These are phyloP conservation scores for Solanum hybrid DNA, from an alignment of 305 asterid genomes.

Conservation along the genomic window DNA sequence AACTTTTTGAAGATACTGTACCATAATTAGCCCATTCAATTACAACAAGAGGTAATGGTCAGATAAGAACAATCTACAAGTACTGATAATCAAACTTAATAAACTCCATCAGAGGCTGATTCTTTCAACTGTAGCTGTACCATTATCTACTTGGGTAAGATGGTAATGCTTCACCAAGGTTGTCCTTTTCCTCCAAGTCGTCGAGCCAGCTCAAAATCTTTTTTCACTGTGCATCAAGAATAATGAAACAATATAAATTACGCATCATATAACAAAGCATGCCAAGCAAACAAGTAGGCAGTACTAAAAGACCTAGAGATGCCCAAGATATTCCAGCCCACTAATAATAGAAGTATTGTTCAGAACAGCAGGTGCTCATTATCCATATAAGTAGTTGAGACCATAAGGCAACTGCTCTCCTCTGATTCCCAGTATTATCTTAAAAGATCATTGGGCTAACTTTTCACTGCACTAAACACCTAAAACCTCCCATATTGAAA, in stretches of 20 bases:
- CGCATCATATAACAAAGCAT: constrained; percentile 5
- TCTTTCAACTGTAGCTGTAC: not conserved
- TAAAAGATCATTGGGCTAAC: not conserved
- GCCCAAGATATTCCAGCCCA: not conserved
- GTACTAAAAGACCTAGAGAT: not conserved
- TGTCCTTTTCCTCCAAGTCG: constrained; percentile 86
- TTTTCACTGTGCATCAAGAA: constrained; percentile 59
- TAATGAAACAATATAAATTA: not conserved
- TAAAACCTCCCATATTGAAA: not conserved
- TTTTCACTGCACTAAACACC: not conserved
- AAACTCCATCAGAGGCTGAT: not conserved
- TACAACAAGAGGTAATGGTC: not conserved
- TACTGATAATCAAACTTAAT: not conserved
- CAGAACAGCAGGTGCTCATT: not conserved
- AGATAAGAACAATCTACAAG: not conserved
- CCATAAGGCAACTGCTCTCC: not conserved
- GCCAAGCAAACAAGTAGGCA: not conserved
- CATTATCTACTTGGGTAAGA: not conserved
- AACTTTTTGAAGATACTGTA: not conserved
- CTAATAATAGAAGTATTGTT: not conserved
- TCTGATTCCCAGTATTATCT: not conserved
- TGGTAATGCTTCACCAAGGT: constrained; percentile 51
- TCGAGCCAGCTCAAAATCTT: constrained; percentile 84
- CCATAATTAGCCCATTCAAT: not conserved
- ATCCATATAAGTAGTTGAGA: not conserved